These are phyloP conservation scores for Coemansia sp. DNA, from an alignment of 192 early-diverging fungal species.

Conservation along the genomic window DNA sequence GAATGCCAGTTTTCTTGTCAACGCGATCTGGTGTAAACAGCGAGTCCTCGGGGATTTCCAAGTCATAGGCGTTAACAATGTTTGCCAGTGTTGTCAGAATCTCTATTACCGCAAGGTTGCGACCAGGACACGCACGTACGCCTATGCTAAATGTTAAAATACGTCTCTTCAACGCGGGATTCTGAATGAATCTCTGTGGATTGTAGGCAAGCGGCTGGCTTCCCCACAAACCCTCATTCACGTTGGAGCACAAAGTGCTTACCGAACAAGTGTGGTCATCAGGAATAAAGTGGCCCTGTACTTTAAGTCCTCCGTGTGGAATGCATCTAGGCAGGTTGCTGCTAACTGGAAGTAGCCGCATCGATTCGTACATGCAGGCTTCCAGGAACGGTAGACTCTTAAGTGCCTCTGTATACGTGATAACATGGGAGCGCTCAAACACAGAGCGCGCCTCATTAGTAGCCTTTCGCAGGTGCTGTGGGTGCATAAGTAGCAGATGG, in stretches of 20 bases:
- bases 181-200: slow-evolving; percentile 30
- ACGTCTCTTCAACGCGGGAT: slow-evolving; percentile 10
- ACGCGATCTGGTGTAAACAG: slow-evolving; percentile 24
- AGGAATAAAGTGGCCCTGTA: slow-evolving; percentile 41
- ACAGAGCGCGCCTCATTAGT: slow-evolving; percentile 20
- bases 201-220: slow-evolving; percentile 14
- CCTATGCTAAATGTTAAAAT: slow-evolving; percentile 47
- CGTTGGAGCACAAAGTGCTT: slow-evolving; percentile 22
- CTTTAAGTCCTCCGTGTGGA: slow-evolving; percentile 31
- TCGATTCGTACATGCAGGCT: slow-evolving; percentile 43
- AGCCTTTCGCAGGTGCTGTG: slow-evolving; percentile 11
- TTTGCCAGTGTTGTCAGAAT: slow-evolving; percentile 41
- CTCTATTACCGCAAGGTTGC: slow-evolving; percentile 40
- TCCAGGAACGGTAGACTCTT: slow-evolving; percentile 34
- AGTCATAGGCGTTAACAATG: slow-evolving; percentile 27
- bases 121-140: slow-evolving; percentile 41
- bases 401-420: slow-evolving; percentile 28
- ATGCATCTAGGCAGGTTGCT: slow-evolving; percentile 33
- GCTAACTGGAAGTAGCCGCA: slow-evolving; percentile 34
- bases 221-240: slow-evolving; percentile 13
- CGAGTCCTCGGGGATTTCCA: slow-evolving; percentile 30
- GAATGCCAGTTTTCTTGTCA: neutral
- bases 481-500: slow-evolving; percentile 39
- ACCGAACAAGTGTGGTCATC: slow-evolving; percentile 39
- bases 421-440: slow-evolving; percentile 16